Evolutionary conservation across 805 yeast species (phyloP), one percentile per base, ranked within the genome.

Genomic region (Candida namnaoensis): DNA sequence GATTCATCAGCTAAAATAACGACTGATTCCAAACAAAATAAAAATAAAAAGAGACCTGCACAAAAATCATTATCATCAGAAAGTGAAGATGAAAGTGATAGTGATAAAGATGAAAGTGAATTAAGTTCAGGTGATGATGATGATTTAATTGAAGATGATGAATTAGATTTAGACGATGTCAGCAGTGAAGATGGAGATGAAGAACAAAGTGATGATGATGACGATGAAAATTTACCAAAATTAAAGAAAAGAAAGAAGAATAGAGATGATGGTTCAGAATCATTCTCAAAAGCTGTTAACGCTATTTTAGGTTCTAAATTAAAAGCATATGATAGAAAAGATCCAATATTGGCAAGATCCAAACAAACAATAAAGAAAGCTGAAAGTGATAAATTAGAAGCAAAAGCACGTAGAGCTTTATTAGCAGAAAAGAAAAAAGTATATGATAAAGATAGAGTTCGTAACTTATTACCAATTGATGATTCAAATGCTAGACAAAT

Each of bases 291-390:
- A 41, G 98, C 98, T 0, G 78, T 93, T 55, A 78, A 68, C 49
- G 93, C 95, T 13, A 83, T 91, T 52, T 65, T 91, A 40, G 84
- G 83, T 5, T 87, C 98, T 2, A 81, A 78, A 53, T 69, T 91
- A 49, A 93, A 93, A 59, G 95, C 96, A 0, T 84, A 91, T 53
- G 88, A 84, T 55, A 72, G 97, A 56, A 74, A 74, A 37, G 95
- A 90, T 58, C 99, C 99, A 3, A 86, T 91, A 42, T 71, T 91
- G 64, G 90, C 91, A 7, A 79, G 98, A 63, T 84, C 85, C 54
- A 84, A 82, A 49, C 69, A 73, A 35, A 74, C 80, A 0, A 46
- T 80, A 39, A 82, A 80, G 62, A 80, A 85, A 49, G 72, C 84
- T 43, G 96, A 90, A 51, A 74, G 80, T 30, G 87, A 85, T 40